Conservation (phyloP, 768 basidiomycete genomes). For the Aureoboletus auriporus region DNA sequence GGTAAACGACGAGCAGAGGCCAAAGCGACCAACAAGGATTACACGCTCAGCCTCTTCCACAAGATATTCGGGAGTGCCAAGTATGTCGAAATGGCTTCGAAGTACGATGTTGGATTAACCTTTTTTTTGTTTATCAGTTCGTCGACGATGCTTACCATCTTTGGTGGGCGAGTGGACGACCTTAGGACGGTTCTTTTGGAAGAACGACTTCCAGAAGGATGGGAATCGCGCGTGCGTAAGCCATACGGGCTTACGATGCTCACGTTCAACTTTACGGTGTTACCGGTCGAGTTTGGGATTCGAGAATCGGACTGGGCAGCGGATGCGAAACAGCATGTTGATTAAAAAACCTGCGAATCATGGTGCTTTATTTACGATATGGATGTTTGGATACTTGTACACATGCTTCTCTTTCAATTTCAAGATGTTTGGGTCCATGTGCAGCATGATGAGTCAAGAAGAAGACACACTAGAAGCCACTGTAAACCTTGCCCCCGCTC, state of each 20-base stretch:
- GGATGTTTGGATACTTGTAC: too few relatives aligned
- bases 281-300: constrained; percentile 23
- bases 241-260: constrained; percentile 58
- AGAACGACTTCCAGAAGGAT: constrained; percentile 67
- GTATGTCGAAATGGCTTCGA: constrained; percentile 35
- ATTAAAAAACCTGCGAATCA: too few relatives aligned
- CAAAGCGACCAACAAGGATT: constrained; percentile 52
- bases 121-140: constrained; percentile 37
- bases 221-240: constrained; percentile 58
- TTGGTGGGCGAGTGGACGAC: constrained; percentile 61
- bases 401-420: neutral
- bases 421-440: too few relatives aligned
- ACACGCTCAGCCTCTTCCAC: constrained; percentile 47
- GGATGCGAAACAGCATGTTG: neutral
- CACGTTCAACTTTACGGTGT: constrained; percentile 44
- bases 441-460: too few relatives aligned
- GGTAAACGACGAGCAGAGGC: constrained; percentile 63
- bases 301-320: constrained; percentile 20
- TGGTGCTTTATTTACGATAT: too few relatives aligned
- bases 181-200: constrained; percentile 54
- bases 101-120: neutral
- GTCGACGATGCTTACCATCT: constrained; percentile 62
- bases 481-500: constrained; percentile 3
- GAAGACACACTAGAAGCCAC: neutral
- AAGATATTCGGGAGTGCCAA: constrained; percentile 67